Percentiles rank a stretch among this genome's conserved stretches.
Evolutionary conservation across 345 rosid genomes (phyloP).

Genomic region (Cardamine chenopodiifolia): DNA sequence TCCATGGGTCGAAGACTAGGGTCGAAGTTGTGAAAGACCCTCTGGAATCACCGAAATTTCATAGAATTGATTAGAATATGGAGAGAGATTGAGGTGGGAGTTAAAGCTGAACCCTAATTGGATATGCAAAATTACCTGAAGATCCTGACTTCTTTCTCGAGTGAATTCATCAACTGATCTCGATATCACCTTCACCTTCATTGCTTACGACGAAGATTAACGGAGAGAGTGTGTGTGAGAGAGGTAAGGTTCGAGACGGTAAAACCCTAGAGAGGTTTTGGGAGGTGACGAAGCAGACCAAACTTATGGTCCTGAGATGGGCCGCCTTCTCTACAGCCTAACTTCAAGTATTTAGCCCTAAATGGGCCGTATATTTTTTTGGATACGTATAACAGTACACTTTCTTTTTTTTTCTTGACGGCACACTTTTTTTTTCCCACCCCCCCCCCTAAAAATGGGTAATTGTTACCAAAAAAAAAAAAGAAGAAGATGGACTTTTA

Average conservation of each 20-base stretch:
- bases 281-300: slow-evolving; percentile 16
- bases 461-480: background rate
- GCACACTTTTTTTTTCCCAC: too few species aligned
- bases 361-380: background rate
- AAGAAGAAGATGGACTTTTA: background rate
- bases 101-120: slow-evolving; percentile 2
- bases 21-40: slow-evolving; percentile 88
- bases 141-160: slow-evolving; percentile 94
- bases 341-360: background rate
- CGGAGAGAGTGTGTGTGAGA: background rate
- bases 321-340: background rate
- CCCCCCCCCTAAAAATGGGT: background rate
- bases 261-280: slow-evolving; percentile 39
- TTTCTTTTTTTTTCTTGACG: too few species aligned
- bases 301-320: background rate
- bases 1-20: slow-evolving; percentile 80
- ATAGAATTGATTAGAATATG: background rate
- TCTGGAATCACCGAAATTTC: slow-evolving; percentile 42
- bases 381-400: background rate
- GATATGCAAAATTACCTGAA: slow-evolving; percentile 54
- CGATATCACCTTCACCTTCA: slow-evolving; percentile 88
- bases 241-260: slow-evolving; percentile 2
- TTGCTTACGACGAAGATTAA: too few species aligned
- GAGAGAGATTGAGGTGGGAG: background rate
- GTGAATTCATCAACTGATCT: slow-evolving; percentile 89